These are phyloP conservation scores for Boletus semigastroideus DNA, from an alignment of 1,284 basidiomycete genomes.

Conservation along the genomic window DNA sequence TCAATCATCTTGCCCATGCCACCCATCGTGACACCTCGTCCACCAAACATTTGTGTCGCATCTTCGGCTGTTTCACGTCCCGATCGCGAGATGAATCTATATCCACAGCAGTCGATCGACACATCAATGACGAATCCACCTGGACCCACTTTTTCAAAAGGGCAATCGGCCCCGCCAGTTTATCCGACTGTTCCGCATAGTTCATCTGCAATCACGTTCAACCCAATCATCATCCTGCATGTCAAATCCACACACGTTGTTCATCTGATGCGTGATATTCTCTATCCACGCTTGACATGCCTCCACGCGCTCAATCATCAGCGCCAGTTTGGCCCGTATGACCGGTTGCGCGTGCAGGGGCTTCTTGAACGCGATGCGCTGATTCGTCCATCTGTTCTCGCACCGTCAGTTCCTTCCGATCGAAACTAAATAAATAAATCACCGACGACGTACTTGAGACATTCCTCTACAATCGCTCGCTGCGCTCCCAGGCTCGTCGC, in stretches of 20 bases:
- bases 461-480: conserved; percentile 74
- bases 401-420: conserved; percentile 1
- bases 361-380: conserved; percentile 86
- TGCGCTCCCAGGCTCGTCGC: conserved; percentile 71
- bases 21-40: conserved; percentile 56
- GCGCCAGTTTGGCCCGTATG: conserved; percentile 83
- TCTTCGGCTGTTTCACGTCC: conserved; percentile 75
- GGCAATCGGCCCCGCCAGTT: conserved; percentile 72
- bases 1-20: conserved; percentile 70
- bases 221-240: neutral
- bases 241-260: conserved; percentile 57
- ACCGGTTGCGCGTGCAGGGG: conserved; percentile 91
- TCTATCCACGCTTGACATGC: conserved; percentile 90
- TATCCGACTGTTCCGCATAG: conserved; percentile 79
- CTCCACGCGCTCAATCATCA: conserved; percentile 89
- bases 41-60: conserved; percentile 63
- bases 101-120: conserved; percentile 2
- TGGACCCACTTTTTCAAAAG: conserved; percentile 63
- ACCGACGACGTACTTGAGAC: conserved; percentile 57
- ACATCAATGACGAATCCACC: neutral
- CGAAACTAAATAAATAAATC: neutral
- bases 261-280: conserved; percentile 89
- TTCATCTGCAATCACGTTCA: conserved; percentile 52
- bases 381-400: conserved; percentile 70
- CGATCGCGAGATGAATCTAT: conserved; percentile 63